Evolutionary conservation across 768 basidiomycete genomes (phyloP), one percentile per base, ranked within the genome.

Genomic region (Termitomyces sp.): DNA sequence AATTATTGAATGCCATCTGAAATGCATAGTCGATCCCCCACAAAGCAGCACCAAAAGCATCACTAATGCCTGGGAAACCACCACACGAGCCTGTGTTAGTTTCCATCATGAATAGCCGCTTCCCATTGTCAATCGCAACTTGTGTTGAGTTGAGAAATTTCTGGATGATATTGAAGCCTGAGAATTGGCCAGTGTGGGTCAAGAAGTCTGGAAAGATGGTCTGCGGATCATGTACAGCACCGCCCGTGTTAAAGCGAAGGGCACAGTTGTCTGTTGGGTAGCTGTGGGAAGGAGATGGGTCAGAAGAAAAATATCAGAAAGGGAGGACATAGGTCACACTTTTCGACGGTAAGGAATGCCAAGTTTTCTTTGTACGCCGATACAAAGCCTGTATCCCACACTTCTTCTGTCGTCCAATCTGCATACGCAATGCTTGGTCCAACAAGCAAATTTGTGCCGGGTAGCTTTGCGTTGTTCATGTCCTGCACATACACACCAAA

Each of bases 61-160:
- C 81, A 49, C 78, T 80, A 25, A 87, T 67, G 0, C 85, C 87
- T 3, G 78, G 64, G 63, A 87, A 86, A 35, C 86, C 86, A 66
- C 85, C 85, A 66, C 86, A 88, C 31, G 81, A 82, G 0, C 84
- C 85, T 0, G 83, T 81, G 62, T 88, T 88, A 9, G 83, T 86
- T 67, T 89, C 87, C 57, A 88, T 76, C 84, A 88, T 86, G 49
- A 86, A 58, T 33, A 87, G 66, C 20, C 75, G 74, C 57, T 80
- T 77, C 1, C 67, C 65, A 29, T 69, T 69, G 0, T 63, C 64
- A 51, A 74, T 71, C 1, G 83, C 81, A 13, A 73, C 73, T 46
- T 56, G 58, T 0, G 82, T 74, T 0, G 81, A 78, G 51, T 73
- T 76, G 16, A 83, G 59, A 66, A 89, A 91, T 9, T 72, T 71